phyloP scores from a whole-genome alignment of 192 early-diverging fungal species.

The Allomyces arbusculus region DNA sequence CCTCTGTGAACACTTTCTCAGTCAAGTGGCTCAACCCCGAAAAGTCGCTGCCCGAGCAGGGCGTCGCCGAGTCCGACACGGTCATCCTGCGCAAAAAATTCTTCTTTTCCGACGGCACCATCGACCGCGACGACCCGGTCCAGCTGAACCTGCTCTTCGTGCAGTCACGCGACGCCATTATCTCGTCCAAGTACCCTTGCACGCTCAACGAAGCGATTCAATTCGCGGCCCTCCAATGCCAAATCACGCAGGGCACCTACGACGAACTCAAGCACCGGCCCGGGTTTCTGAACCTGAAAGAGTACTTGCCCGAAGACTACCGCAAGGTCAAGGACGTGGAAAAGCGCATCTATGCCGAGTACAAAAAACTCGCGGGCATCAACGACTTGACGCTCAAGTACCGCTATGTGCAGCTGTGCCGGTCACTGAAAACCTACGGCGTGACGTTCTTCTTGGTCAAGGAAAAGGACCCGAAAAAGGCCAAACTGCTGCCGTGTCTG shows the following conservation, averaged over 20 bases:
- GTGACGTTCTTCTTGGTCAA: conserved; percentile 37
- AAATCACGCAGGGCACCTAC: conserved; percentile 31
- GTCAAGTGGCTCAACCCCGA: conserved; percentile 29
- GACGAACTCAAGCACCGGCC: conserved; percentile 30
- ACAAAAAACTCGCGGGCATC: conserved; percentile 30
- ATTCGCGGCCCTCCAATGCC: conserved; percentile 31
- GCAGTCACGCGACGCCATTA: conserved; percentile 27
- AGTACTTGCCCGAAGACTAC: conserved; percentile 31
- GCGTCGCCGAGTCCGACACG: conserved; percentile 17
- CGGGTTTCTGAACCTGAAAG: conserved; percentile 24
- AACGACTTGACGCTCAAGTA: conserved; percentile 35
- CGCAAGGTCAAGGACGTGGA: conserved; percentile 21
- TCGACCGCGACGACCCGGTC: conserved; percentile 36
- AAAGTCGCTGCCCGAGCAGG: conserved; percentile 29
- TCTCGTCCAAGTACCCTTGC: conserved; percentile 27
- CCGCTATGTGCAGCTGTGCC: conserved; percentile 30
- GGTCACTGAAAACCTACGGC: conserved; percentile 36
- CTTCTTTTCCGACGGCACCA: conserved; percentile 34
- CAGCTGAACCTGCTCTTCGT: conserved; percentile 34
- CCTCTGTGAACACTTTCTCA: too few species aligned
- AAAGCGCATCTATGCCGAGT: conserved; percentile 26
- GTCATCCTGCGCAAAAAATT: conserved; percentile 42
- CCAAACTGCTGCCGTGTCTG: conserved; percentile 17
- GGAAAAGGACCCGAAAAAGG: conserved; percentile 22
- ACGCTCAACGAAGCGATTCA: conserved; percentile 30